phyloP scores from a whole-genome alignment of 495 filamentous ascomycete genomes.

The Tuber aestivum region DNA sequence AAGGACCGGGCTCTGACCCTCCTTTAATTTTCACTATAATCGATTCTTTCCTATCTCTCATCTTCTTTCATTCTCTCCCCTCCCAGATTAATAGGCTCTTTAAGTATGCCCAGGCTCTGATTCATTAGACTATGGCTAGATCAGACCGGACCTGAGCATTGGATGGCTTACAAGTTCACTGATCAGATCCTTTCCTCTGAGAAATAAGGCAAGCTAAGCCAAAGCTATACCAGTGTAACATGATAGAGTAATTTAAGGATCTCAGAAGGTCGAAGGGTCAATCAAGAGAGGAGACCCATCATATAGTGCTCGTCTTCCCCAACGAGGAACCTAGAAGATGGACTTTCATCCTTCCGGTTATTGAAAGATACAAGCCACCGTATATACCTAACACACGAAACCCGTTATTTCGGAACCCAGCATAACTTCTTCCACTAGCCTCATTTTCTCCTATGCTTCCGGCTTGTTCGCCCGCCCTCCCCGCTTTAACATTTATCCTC shows the following conservation, averaged over 20 bases:
- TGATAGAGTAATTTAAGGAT: background rate
- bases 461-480: too few relatives aligned
- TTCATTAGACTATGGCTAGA: background rate
- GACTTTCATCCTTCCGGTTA: background rate
- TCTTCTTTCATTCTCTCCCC: background rate
- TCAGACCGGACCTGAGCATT: background rate
- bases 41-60: background rate
- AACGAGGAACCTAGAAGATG: background rate
- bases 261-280: background rate
- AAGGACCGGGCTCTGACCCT: background rate
- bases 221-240: background rate
- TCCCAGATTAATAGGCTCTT: background rate
- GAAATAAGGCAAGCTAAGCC: background rate
- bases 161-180: background rate
- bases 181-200: too few relatives aligned
- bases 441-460: background rate
- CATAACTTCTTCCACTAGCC: background rate
- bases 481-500: background rate
- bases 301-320: background rate
- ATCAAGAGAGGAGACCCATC: background rate
- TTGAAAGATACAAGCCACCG: background rate
- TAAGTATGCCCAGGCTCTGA: background rate
- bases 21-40: background rate
- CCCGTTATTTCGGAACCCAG: background rate
- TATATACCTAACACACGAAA: background rate